Conservation (phyloP, 805 yeast genomes). For the Clavispora carvajalis region DNA sequence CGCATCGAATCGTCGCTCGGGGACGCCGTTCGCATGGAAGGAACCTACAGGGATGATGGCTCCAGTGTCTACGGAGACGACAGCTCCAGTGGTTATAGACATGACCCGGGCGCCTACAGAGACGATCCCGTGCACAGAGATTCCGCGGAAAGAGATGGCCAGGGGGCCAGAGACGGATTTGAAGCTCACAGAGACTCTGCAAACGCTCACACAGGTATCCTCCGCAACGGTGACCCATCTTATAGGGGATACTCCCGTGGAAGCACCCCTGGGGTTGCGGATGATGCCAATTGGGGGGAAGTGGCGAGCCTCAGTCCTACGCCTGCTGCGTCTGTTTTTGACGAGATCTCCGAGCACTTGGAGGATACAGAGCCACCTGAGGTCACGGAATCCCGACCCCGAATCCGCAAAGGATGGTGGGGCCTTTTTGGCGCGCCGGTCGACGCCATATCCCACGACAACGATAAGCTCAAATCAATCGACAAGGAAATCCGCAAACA, state of each 20-base stretch:
- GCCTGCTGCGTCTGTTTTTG: constrained; percentile 14
- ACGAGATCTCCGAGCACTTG: constrained; percentile 23
- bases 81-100: too few species aligned
- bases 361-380: too few species aligned
- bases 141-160: too few species aligned
- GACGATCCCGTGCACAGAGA: not conserved
- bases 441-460: constrained; percentile 77
- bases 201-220: too few species aligned
- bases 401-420: constrained; percentile 50
- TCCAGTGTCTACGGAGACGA: not conserved
- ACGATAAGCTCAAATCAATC: constrained; percentile 59
- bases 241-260: too few species aligned
- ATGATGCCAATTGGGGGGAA: not conserved
- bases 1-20: constrained; percentile 25
- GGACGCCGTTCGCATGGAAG: constrained; percentile 20
- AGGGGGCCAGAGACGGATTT: too few species aligned
- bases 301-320: too few species aligned
- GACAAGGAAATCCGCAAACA: constrained; percentile 68
- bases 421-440: constrained; percentile 65
- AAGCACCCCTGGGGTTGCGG: too few species aligned
- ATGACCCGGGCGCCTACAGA: too few species aligned
- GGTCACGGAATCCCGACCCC: constrained; percentile 51
- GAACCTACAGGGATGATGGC: not conserved
- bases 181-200: too few species aligned
- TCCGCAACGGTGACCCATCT: too few species aligned